Evolutionary conservation across 179 eudicot genomes (phyloP).

Genomic region (Actinidia arguta): DNA sequence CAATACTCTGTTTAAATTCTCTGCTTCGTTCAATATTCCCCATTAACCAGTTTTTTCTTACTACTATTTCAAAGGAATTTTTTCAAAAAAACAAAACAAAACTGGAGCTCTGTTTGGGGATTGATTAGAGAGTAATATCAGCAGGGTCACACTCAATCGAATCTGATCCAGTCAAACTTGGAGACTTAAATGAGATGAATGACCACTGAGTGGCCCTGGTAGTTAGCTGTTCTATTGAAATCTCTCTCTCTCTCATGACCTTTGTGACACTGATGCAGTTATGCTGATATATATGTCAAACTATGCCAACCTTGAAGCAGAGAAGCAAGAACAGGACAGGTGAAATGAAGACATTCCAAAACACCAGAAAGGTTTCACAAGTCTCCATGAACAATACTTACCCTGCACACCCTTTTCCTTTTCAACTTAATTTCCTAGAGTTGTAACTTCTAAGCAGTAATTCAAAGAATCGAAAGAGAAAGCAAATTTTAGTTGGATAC

Average conservation of each 20-base stretch:
- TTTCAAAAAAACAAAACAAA: too few relatives aligned
- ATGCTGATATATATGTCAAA: conserved; percentile 9
- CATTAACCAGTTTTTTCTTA: too few relatives aligned
- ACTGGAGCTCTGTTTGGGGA: too few relatives aligned
- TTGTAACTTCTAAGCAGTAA: too few relatives aligned
- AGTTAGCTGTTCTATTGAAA: conserved; percentile 21
- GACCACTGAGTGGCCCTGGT: conserved; percentile 13
- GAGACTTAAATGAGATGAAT: neutral
- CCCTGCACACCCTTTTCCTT: neutral
- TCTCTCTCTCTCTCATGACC: conserved; percentile 14
- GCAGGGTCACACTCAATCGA: neutral
- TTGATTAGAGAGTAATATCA: neutral
- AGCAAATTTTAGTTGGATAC: too few relatives aligned
- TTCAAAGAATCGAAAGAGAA: neutral
- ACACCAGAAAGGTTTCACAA: conserved; percentile 18
- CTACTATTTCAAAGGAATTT: too few relatives aligned
- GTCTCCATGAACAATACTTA: conserved; percentile 15
- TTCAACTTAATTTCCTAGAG: neutral
- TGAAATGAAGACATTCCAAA: conserved; percentile 16
- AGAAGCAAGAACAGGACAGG: neutral
- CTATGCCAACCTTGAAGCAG: conserved; percentile 15
- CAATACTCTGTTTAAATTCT: too few relatives aligned
- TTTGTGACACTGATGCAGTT: neutral
- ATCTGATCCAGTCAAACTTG: conserved; percentile 10
- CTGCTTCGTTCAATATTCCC: too few relatives aligned